Percentiles rank a stretch among this genome's conserved stretches.
Conservation (phyloP, 768 basidiomycete genomes). For the Pleurotus giganteus region DNA sequence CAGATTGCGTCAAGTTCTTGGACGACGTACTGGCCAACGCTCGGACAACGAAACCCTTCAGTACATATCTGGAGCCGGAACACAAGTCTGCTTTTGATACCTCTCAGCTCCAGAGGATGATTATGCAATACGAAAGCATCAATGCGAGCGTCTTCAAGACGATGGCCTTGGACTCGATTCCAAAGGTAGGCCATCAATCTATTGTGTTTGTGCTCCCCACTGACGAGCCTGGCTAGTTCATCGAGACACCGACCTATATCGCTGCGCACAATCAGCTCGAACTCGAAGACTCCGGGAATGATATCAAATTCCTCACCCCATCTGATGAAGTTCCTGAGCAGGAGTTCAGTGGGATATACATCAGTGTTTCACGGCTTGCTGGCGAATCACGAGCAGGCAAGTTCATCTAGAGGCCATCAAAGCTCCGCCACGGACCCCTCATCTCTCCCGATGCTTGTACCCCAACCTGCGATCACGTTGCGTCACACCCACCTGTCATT, state of each 20-base stretch:
- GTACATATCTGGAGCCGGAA: slow-evolving; percentile 77
- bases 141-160: slow-evolving; percentile 97
- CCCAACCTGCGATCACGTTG: too few species aligned
- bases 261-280: slow-evolving; percentile 79
- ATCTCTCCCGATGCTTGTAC: not conserved
- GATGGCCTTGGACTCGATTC: slow-evolving; percentile 98
- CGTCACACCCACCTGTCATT: too few species aligned
- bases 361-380: slow-evolving; percentile 80
- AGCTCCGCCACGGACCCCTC: not conserved
- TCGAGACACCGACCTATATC: slow-evolving; percentile 80
- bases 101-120: slow-evolving; percentile 92
- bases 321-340: slow-evolving; percentile 41
- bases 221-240: slow-evolving; percentile 53
- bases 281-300: slow-evolving; percentile 63
- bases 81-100: slow-evolving; percentile 86
- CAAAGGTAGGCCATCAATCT: slow-evolving; percentile 59
- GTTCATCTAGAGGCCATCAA: not conserved
- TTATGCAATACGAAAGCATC: slow-evolving; percentile 91
- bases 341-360: slow-evolving; percentile 81
- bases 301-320: slow-evolving; percentile 52
- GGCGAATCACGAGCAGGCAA: slow-evolving; percentile 39
- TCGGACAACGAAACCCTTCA: slow-evolving; percentile 72
- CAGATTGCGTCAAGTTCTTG: slow-evolving; percentile 90
- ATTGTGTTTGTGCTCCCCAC: not conserved
- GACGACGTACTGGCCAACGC: slow-evolving; percentile 77